Conservation (phyloP, 345 rosid genomes). For the Camelina neglecta region DNA sequence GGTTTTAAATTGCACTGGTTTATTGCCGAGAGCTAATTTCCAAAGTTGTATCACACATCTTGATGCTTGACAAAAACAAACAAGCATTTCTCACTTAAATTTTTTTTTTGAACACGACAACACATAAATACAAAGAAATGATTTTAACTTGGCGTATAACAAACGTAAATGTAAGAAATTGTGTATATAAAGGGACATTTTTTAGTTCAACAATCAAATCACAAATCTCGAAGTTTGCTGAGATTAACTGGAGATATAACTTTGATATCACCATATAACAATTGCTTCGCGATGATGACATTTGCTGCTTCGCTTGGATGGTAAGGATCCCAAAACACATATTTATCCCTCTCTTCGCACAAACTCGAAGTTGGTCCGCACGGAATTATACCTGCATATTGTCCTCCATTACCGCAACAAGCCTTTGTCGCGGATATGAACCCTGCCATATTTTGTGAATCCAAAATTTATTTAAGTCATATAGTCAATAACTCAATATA, state of each 20-base stretch:
- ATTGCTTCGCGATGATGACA: constrained; percentile 43
- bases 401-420: constrained; percentile 62
- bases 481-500: too few species aligned
- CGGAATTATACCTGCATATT: constrained; percentile 65
- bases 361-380: constrained; percentile 43
- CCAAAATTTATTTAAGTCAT: constrained; percentile 38
- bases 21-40: too few species aligned
- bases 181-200: constrained; percentile 8
- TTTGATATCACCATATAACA: constrained; percentile 46
- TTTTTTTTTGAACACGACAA: background rate
- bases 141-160: constrained; percentile 9
- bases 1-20: background rate
- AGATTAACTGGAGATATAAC: constrained; percentile 53
- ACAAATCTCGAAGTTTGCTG: constrained; percentile 45
- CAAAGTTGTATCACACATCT: background rate
- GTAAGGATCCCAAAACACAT: constrained; percentile 55
- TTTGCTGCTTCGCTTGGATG: constrained; percentile 52
- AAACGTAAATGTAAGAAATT: constrained; percentile 19
- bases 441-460: constrained; percentile 23
- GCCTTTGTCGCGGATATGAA: constrained; percentile 44
- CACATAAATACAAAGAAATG: constrained; percentile 19
- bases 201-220: constrained; percentile 17
- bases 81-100: constrained; percentile 10
- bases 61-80: constrained; percentile 23
- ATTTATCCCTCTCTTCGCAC: constrained; percentile 47